Evolutionary conservation across 1,284 basidiomycete species (phyloP).

Genomic region (Ceratorhiza oryzae-sativae): DNA sequence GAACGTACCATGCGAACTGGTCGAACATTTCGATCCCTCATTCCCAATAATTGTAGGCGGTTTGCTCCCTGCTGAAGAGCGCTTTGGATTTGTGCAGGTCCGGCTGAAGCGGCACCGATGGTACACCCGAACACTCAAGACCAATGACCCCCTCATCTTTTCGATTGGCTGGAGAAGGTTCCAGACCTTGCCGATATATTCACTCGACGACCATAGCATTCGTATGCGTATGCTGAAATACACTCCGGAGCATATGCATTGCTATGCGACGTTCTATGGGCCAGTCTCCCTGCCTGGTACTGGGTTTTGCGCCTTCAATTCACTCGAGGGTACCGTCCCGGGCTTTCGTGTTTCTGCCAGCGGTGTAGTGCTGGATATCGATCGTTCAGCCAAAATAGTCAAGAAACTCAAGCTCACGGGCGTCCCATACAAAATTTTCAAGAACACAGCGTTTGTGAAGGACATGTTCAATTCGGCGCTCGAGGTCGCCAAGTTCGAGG

Average conservation of each 20-base stretch:
- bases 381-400: slow-evolving; percentile 91
- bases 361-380: slow-evolving; percentile 93
- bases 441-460: slow-evolving; percentile 98
- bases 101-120: slow-evolving; percentile 97
- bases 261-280: slow-evolving; percentile 95
- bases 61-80: slow-evolving; percentile 88
- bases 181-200: slow-evolving; percentile 94
- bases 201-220: slow-evolving; percentile 94
- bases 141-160: slow-evolving; percentile 95
- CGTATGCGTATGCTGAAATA: slow-evolving; percentile 99
- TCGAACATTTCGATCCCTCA: slow-evolving; percentile 90
- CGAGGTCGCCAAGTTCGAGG: slow-evolving; percentile 98
- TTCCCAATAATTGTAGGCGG: slow-evolving; percentile 95
- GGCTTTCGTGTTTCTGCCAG: slow-evolving; percentile 93
- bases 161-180: slow-evolving; percentile 97
- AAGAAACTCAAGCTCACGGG: slow-evolving; percentile 99
- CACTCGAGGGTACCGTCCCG: slow-evolving; percentile 67
- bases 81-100: slow-evolving; percentile 93
- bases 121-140: slow-evolving; percentile 93
- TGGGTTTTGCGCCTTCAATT: slow-evolving; percentile 97
- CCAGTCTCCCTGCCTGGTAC: slow-evolving; percentile 93
- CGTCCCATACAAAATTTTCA: slow-evolving; percentile 95
- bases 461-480: slow-evolving; percentile 95
- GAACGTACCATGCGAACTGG: slow-evolving; percentile 88
- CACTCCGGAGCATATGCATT: slow-evolving; percentile 99